Evolutionary conservation across 768 basidiomycete genomes (phyloP).

Genomic region (Naganishia vishniacii): DNA sequence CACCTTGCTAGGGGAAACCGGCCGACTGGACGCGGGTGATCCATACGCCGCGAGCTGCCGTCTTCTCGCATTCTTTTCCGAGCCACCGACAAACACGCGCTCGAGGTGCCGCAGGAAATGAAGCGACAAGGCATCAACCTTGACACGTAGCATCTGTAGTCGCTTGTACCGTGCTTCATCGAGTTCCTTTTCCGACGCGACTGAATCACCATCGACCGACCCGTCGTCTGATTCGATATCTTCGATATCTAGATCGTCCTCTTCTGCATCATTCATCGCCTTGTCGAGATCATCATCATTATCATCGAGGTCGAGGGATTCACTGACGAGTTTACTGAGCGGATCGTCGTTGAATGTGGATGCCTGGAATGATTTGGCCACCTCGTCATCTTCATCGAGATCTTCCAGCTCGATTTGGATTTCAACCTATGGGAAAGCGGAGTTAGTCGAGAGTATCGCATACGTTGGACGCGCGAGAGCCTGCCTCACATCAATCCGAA

Average conservation of each 20-base stretch:
- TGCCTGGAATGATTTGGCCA: constrained; percentile 25
- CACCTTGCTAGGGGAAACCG: background rate
- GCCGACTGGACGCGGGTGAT: constrained; percentile 3
- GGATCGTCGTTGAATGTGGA: constrained; percentile 62
- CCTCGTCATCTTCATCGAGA: constrained; percentile 58
- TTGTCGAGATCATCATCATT: constrained; percentile 50
- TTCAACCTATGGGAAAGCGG: constrained; percentile 63
- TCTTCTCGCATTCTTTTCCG: constrained; percentile 10
- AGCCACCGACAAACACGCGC: constrained; percentile 43
- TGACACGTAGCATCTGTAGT: constrained; percentile 73
- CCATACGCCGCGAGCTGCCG: constrained; percentile 7
- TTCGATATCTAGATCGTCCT: constrained; percentile 53
- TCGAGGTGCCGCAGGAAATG: constrained; percentile 82
- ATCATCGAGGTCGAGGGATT: constrained; percentile 34
- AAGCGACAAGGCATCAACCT: constrained; percentile 80
- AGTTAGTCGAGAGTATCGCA: background rate
- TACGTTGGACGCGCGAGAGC: too few relatives aligned
- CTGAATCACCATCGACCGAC: constrained; percentile 48
- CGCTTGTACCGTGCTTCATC: constrained; percentile 36
- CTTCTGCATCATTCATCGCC: constrained; percentile 63
- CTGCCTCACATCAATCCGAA: constrained; percentile 80
- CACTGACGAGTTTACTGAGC: constrained; percentile 57
- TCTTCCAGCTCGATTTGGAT: constrained; percentile 95
- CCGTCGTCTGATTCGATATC: constrained; percentile 70
- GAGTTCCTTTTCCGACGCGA: constrained; percentile 37